Conservation (phyloP, 2,329 filamentous ascomycete species). For the Trichoderma atrobrunneum region DNA sequence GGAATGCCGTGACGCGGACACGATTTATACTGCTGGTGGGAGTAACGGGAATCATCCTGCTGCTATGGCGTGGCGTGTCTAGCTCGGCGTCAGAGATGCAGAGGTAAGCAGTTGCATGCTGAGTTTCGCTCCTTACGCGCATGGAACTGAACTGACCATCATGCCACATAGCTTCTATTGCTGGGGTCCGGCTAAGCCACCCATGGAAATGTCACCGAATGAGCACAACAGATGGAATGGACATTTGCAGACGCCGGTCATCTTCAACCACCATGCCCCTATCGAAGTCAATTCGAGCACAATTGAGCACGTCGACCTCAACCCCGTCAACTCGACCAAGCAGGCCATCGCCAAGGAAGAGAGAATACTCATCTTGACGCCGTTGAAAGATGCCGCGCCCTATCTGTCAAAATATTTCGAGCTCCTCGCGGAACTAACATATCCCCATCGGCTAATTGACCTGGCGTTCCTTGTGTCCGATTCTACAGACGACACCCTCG, state of each 20-base stretch:
- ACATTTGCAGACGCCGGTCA: constrained; percentile 85
- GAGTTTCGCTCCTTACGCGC: background rate
- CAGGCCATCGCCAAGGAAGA: constrained; percentile 79
- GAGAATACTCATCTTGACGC: constrained; percentile 86
- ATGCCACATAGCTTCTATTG: constrained; percentile 76
- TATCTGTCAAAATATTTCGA: constrained; percentile 91
- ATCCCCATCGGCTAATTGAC: constrained; percentile 93
- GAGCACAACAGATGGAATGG: constrained; percentile 87
- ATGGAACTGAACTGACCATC: background rate
- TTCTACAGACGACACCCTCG: constrained; percentile 84
- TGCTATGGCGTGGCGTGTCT: constrained; percentile 86
- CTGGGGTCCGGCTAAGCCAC: constrained; percentile 92
- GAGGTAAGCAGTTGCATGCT: constrained; percentile 57
- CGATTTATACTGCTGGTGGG: constrained; percentile 74
- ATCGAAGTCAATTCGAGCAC: constrained; percentile 77
- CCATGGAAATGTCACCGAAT: constrained; percentile 90
- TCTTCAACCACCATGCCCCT: constrained; percentile 93
- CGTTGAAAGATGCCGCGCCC: constrained; percentile 80
- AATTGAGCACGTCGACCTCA: constrained; percentile 80
- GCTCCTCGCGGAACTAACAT: constrained; percentile 82
- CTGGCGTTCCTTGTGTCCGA: constrained; percentile 93
- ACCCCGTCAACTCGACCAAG: constrained; percentile 75
- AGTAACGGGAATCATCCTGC: constrained; percentile 65
- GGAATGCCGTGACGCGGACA: constrained; percentile 69
- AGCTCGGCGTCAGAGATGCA: constrained; percentile 83